These are phyloP conservation scores for Emmonsiellopsis sp. DNA, from an alignment of 2,329 filamentous ascomycete species.

Conservation along the genomic window DNA sequence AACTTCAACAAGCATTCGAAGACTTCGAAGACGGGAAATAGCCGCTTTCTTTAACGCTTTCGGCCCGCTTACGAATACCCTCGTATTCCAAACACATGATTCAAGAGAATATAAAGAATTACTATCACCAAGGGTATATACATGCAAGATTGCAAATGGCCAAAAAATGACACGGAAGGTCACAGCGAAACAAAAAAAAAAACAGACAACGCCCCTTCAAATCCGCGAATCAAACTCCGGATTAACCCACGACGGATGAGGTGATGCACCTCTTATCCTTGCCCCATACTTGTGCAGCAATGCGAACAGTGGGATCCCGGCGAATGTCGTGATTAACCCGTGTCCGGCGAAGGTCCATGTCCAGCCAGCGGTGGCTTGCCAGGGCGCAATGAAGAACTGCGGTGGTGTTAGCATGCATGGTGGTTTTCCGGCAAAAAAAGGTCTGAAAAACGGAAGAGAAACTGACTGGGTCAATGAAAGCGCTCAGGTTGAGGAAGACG, in stretches of 20 bases:
- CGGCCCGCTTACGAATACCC: too few relatives aligned
- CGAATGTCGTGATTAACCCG: slow-evolving; percentile 36
- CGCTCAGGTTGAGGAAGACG: slow-evolving; percentile 43
- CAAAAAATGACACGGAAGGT: too few relatives aligned
- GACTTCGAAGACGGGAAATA: slow-evolving; percentile 3
- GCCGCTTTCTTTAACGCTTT: too few relatives aligned
- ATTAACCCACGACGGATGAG: slow-evolving; percentile 38
- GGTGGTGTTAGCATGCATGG: background rate
- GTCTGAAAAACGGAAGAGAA: background rate
- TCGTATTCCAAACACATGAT: too few relatives aligned
- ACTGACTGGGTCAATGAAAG: slow-evolving; percentile 36
- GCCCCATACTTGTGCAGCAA: slow-evolving; percentile 34
- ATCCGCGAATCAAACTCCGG: slow-evolving; percentile 26
- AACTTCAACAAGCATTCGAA: slow-evolving; percentile 8
- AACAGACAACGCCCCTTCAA: background rate
- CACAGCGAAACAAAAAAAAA: too few relatives aligned
- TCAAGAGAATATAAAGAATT: too few relatives aligned
- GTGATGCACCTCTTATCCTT: slow-evolving; percentile 25
- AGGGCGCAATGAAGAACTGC: slow-evolving; percentile 43
- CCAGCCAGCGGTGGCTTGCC: slow-evolving; percentile 38
- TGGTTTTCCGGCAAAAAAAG: background rate
- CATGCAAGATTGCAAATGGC: too few relatives aligned
- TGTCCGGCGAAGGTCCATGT: slow-evolving; percentile 44
- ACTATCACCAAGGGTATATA: too few relatives aligned
- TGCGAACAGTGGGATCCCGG: slow-evolving; percentile 29